Evolutionary conservation across 73 alveolate species (phyloP), one percentile per base, ranked within the genome.

Genomic region (Paramecium biaurelia): DNA sequence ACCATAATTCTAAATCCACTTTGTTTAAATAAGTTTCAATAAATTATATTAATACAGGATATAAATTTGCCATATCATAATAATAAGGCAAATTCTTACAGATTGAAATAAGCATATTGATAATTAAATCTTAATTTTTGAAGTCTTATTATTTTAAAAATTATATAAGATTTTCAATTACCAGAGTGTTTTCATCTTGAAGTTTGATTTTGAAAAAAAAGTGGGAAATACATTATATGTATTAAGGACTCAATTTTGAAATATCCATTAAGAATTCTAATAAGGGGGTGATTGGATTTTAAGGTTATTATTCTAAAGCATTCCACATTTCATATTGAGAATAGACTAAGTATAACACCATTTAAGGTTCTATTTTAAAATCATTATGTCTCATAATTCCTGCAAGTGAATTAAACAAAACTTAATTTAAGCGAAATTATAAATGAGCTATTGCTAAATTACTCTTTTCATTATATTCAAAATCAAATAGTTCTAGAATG

Each of bases 261-360:
- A 43, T 30, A 79, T 30, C 90, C 47, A 79, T 41, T 79, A 79
- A 21, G 15, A 79, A 79, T 18, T 79, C 90, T 37, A 79, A 12
- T 24, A 79, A 43, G 4, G 47, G 56, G 24, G 45, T 79, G 4
- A 79, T 79, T n/a, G 90, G 90, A 79, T 79, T 79, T 79, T n/a
- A 21, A 79, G 90, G 90, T 45, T 79, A 43, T 79, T 79, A 21
- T 43, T 79, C 76, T 79, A 79, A 79, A 30, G 38, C 23, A 24
- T 37, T 23, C 90, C 90, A 79, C 90, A 79, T 79, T 45, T 79
- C 90, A 24, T 79, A 79, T 45, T 79, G 47, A 7, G 90, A 79
- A 23, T 43, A 79, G 30, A 63, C 24, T 21, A 79, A 79, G 15
- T 79, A 79, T 23, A 79, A 18, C 2, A 42, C 23, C 45, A 79